Base-by-base conservation (phyloP, 139 green algal species). In the Tetraselmis chui region DNA sequence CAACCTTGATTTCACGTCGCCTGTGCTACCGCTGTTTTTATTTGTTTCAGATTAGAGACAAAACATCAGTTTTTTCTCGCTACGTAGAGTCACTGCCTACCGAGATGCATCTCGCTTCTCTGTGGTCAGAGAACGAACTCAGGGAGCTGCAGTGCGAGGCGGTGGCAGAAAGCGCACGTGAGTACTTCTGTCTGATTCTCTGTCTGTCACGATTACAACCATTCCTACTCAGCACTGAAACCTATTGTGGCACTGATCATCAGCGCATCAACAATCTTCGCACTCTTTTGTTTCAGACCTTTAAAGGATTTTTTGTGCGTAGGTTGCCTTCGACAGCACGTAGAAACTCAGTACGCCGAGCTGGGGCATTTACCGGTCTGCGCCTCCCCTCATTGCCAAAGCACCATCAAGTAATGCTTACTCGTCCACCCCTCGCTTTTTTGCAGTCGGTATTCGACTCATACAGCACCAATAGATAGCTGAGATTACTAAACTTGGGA, bases 101-200 rank as follows among this genome's bases (percentile, higher is more conserved):
- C 23, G 74, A 77, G 74, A 2, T 77, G 74, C 26, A 77, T 29
- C n/a, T 28, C 74, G 74, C 74, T 2, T 28, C 5, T 22, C 18
- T 77, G 74, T 77, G 74, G 74, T 28, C 74, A 31, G 74, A 77
- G 74, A 77, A 25, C 23, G 74, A 77, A 25, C 74, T 77, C 23
- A 11, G 74, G 5, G 74, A 77, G 25, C 74, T 77, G 26, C 74
- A 77, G n/a, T 28, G 74, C 74, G 74, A 77, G 74, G 74, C 25
- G 74, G n/a, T 29, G 74, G 74, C 74, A 2, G 74, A 29, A 2
- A 29, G 26, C 26, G 74, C 74, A 2, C 25, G 74, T 28, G 74
- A 75, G 59, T 22, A 23, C 59, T 75, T 75, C 23, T 22, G 59
- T 22, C 59, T 75, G 23, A 23, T 75, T n/a, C n/a, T n/a, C n/a